Percentiles rank a stretch among this genome's conserved stretches.
Conservation (phyloP, 2,329 filamentous ascomycete genomes). For the Mycosphaerelloides madeirae region DNA sequence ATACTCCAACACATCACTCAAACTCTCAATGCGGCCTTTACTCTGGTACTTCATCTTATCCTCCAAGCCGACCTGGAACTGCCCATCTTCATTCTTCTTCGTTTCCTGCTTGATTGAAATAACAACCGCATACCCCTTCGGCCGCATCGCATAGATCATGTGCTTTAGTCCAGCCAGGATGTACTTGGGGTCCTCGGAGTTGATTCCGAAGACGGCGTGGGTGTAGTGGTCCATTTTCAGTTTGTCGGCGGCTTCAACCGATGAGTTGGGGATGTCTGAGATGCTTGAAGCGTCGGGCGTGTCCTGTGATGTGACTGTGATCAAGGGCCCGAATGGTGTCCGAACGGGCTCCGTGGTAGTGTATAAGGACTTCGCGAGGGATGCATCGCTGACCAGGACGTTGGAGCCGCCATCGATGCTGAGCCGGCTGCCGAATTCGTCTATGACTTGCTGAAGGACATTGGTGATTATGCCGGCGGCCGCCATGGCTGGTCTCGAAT, state of each 20-base stretch:
- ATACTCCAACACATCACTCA: slow-evolving; percentile 24
- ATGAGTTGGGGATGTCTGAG: slow-evolving; percentile 14
- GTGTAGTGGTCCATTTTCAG: slow-evolving; percentile 26
- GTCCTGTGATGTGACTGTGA: slow-evolving; percentile 21
- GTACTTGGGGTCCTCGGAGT: slow-evolving; percentile 22
- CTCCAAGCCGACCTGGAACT: slow-evolving; percentile 20
- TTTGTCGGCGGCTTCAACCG: slow-evolving; percentile 12
- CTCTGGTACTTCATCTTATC: slow-evolving; percentile 25
- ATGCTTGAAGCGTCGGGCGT: slow-evolving; percentile 5
- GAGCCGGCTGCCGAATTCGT: not conserved
- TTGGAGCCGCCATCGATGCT: slow-evolving; percentile 10
- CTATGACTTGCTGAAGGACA: not conserved
- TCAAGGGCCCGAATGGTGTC: slow-evolving; percentile 23
- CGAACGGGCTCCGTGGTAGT: slow-evolving; percentile 18
- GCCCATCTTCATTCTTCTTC: slow-evolving; percentile 9
- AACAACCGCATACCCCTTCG: slow-evolving; percentile 25
- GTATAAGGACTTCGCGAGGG: slow-evolving; percentile 19
- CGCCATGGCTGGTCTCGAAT: not conserved
- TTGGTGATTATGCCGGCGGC: not conserved
- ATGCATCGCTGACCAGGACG: slow-evolving; percentile 20
- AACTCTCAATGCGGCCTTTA: slow-evolving; percentile 18
- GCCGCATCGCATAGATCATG: slow-evolving; percentile 23
- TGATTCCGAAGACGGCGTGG: slow-evolving; percentile 24
- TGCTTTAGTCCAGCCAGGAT: slow-evolving; percentile 22
- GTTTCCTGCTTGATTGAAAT: slow-evolving; percentile 21